Evolutionary conservation across 352 stramenopile species (phyloP).

Genomic region (Phytophthora nicotianae): DNA sequence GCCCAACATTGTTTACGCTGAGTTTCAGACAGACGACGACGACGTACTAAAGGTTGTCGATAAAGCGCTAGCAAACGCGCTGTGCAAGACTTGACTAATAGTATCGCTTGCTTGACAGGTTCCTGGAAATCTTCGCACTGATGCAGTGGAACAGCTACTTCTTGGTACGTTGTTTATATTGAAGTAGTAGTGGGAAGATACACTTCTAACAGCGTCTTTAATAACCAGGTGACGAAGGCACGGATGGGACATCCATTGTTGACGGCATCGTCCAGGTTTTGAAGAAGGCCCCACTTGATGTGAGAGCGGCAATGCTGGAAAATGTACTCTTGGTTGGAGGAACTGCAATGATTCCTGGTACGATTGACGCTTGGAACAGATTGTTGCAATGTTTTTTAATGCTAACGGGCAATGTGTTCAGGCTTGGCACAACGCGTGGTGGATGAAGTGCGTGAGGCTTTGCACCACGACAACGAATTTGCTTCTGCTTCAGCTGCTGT

Average conservation of each 20-base stretch:
- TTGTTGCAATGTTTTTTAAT: background rate
- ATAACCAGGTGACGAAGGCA: slow-evolving; percentile 36
- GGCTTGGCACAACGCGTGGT: slow-evolving; percentile 60
- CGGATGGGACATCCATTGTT: slow-evolving; percentile 56
- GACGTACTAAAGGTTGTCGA: slow-evolving; percentile 41
- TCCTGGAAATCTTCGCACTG: slow-evolving; percentile 41
- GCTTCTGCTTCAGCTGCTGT: slow-evolving; percentile 38
- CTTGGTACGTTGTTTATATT: slow-evolving; percentile 32
- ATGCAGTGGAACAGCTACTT: slow-evolving; percentile 55
- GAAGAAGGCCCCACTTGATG: slow-evolving; percentile 66
- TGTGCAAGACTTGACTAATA: background rate
- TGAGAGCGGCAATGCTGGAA: slow-evolving; percentile 64
- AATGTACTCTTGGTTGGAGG: slow-evolving; percentile 82
- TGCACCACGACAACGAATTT: slow-evolving; percentile 50
- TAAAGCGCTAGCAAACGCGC: background rate
- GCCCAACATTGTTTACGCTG: slow-evolving; percentile 41
- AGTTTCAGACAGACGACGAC: slow-evolving; percentile 50
- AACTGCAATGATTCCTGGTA: slow-evolving; percentile 79
- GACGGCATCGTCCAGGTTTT: slow-evolving; percentile 58
- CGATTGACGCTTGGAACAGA: background rate
- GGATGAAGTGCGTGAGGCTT: slow-evolving; percentile 44
- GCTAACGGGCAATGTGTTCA: slow-evolving; percentile 22
- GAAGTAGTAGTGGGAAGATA: background rate
- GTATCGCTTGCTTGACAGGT: slow-evolving; percentile 32
- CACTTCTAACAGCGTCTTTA: background rate